phyloP scores from a whole-genome alignment of 805 yeast genomes.

The Saturnispora silvae region DNA sequence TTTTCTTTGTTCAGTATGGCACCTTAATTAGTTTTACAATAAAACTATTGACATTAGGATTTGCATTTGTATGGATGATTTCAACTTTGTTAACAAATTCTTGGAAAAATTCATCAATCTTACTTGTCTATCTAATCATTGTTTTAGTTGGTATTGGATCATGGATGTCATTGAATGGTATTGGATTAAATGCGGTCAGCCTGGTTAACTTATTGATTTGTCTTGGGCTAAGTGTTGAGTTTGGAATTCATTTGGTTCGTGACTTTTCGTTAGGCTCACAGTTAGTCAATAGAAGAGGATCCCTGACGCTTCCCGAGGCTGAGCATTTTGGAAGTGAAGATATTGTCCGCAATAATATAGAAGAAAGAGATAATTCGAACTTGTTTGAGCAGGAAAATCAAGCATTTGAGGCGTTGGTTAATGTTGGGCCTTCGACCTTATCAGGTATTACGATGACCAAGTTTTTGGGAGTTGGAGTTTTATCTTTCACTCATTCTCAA shows the following conservation, averaged over 20 bases:
- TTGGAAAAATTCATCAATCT: constrained; percentile 41
- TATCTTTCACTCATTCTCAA: constrained; percentile 79
- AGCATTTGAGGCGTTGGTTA: constrained; percentile 51
- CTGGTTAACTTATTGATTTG: constrained; percentile 88
- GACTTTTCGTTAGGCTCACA: constrained; percentile 41
- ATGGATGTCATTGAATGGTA: constrained; percentile 60
- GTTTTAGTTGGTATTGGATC: constrained; percentile 72
- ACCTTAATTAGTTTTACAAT: constrained; percentile 53
- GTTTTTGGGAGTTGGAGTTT: constrained; percentile 73
- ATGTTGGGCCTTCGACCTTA: constrained; percentile 84
- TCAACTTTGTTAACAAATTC: constrained; percentile 60
- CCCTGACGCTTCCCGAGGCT: too few species aligned
- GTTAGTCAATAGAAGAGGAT: constrained; percentile 7
- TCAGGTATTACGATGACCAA: constrained; percentile 89
- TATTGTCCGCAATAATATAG: too few species aligned
- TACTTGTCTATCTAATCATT: constrained; percentile 49
- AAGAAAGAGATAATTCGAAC: too few species aligned
- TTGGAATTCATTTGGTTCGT: constrained; percentile 77
- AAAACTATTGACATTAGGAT: constrained; percentile 41
- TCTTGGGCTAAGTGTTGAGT: constrained; percentile 87
- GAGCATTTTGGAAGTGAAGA: not conserved
- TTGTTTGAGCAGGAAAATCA: too few species aligned
- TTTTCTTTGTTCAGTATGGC: constrained; percentile 82
- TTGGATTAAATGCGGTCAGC: constrained; percentile 79
- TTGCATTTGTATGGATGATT: constrained; percentile 36